Conservation (phyloP, 2,329 filamentous ascomycete genomes). For the Orbilia quercus region DNA sequence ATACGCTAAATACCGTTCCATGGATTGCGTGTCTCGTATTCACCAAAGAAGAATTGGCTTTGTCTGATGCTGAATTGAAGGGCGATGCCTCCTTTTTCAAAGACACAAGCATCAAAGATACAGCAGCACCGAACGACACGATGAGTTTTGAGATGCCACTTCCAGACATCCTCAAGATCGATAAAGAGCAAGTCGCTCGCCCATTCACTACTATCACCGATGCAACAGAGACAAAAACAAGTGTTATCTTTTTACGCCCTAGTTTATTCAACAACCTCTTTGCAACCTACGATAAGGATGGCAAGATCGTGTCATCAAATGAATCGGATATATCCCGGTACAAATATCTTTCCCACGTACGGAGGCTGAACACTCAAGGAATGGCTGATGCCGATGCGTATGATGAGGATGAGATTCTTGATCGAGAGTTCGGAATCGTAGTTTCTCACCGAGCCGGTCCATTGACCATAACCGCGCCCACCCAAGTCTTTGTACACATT, state of each 20-base stretch:
- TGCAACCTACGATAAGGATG: constrained; percentile 35
- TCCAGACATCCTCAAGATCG: constrained; percentile 13
- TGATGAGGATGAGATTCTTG: constrained; percentile 58
- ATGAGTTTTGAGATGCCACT: constrained; percentile 58
- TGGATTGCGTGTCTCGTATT: constrained; percentile 65
- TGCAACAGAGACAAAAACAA: constrained; percentile 47
- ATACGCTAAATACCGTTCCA: constrained; percentile 61
- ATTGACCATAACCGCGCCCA: constrained; percentile 59
- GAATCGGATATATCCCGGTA: constrained; percentile 56
- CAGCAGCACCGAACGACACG: constrained; percentile 57
- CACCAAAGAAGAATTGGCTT: constrained; percentile 62
- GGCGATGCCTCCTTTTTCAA: constrained; percentile 23
- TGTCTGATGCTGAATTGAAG: constrained; percentile 57
- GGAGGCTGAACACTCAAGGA: constrained; percentile 63
- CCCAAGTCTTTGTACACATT: constrained; percentile 62
- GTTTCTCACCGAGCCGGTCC: constrained; percentile 62
- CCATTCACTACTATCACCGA: constrained; percentile 15
- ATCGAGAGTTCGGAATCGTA: constrained; percentile 62
- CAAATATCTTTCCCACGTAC: constrained; percentile 63
- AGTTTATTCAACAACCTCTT: constrained; percentile 61
- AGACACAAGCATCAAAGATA: constrained; percentile 44
- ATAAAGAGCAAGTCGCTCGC: constrained; percentile 18
- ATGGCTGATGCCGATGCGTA: constrained; percentile 63
- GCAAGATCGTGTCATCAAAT: constrained; percentile 10
- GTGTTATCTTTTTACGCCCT: constrained; percentile 61